Conservation (phyloP, 768 basidiomycete species). For the Chalciporus chontae region DNA sequence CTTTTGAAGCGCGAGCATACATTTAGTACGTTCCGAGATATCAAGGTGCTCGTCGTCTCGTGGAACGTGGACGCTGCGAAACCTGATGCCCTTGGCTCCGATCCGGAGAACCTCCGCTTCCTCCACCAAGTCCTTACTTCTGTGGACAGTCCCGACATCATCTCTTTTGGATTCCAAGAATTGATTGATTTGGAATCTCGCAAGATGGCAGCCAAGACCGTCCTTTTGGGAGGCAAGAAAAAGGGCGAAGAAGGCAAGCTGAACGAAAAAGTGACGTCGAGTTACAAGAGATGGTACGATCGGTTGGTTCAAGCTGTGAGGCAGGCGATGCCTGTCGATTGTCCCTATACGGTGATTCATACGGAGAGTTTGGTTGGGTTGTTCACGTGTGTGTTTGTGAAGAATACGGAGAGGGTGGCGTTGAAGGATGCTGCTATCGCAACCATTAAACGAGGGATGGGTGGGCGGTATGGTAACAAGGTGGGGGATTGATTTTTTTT, state of each 20-base stretch:
- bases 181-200: constrained; percentile 93
- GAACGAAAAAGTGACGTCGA: constrained; percentile 80
- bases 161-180: constrained; percentile 94
- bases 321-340: constrained; percentile 65
- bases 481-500: constrained; percentile 38
- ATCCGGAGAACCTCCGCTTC: constrained; percentile 73
- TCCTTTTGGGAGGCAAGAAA: constrained; percentile 73
- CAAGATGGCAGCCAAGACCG: constrained; percentile 88
- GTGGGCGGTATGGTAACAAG: constrained; percentile 94
- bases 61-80: constrained; percentile 94
- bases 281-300: constrained; percentile 90
- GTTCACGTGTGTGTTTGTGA: constrained; percentile 73
- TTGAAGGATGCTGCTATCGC: constrained; percentile 72
- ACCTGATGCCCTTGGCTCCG: constrained; percentile 66
- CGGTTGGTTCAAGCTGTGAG: constrained; percentile 69
- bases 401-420: constrained; percentile 54
- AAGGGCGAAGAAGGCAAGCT: constrained; percentile 46
- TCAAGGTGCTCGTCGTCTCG: constrained; percentile 76
- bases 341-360: constrained; percentile 76
- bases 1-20: constrained; percentile 68
- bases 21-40: constrained; percentile 75
- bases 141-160: constrained; percentile 78
- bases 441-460: constrained; percentile 89
- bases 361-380: constrained; percentile 90
- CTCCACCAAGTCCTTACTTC: constrained; percentile 72